A percentile compares a stretch with the other conserved stretches of the same genome.
Evolutionary conservation across 1,139 yeast species (phyloP).

Genomic region (Geotrichum candidum): DNA sequence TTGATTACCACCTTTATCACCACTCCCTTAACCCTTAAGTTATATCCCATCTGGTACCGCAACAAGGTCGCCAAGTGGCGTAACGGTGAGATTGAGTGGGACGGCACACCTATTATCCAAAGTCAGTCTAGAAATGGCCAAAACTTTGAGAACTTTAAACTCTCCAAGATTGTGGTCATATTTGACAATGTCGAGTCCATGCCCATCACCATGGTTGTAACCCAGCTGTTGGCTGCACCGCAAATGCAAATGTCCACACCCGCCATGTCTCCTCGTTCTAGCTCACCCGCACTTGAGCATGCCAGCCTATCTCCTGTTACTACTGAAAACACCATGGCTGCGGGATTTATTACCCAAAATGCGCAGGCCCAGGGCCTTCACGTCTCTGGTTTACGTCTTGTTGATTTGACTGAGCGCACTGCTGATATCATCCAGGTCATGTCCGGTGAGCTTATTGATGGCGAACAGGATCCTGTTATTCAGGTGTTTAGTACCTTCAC

Average conservation of each 20-base stretch:
- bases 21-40: constrained; percentile 56
- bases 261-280: constrained; percentile 30
- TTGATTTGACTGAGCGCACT: constrained; percentile 59
- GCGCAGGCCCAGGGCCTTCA: constrained; percentile 31
- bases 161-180: constrained; percentile 20
- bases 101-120: constrained; percentile 29
- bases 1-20: constrained; percentile 66
- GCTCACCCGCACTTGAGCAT: constrained; percentile 25
- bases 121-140: constrained; percentile 7
- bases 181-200: constrained; percentile 27
- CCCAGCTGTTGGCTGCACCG: constrained; percentile 29
- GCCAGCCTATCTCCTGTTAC: constrained; percentile 20
- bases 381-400: constrained; percentile 51
- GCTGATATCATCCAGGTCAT: constrained; percentile 65
- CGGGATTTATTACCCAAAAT: constrained; percentile 20
- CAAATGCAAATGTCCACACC: constrained; percentile 28
- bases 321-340: constrained; percentile 22
- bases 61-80: constrained; percentile 43
- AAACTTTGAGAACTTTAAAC: constrained; percentile 17
- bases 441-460: constrained; percentile 32
- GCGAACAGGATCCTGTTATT: constrained; percentile 44
- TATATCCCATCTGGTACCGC: constrained; percentile 57
- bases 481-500: constrained; percentile 51
- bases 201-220: constrained; percentile 32
- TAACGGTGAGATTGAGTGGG: constrained; percentile 42